phyloP scores from a whole-genome alignment of 1,139 yeast species.

The Wickerhamiella infanticola region DNA sequence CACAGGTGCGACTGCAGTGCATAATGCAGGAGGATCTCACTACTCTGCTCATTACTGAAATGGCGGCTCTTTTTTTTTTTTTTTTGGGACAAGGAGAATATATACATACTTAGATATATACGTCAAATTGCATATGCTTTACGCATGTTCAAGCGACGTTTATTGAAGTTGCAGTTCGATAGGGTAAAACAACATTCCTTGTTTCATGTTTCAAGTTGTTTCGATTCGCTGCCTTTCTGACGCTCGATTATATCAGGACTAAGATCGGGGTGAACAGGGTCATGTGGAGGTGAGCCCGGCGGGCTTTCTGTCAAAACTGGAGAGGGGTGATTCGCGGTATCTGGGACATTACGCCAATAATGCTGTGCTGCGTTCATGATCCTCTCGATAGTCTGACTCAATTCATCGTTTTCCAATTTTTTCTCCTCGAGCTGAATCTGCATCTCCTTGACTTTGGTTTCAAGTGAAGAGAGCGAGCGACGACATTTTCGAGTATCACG shows the following conservation, averaged over 20 bases:
- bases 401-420: constrained; percentile 26
- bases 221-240: too few species aligned
- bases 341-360: not conserved
- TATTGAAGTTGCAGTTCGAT: too few species aligned
- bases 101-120: too few species aligned
- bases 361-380: constrained; percentile 18
- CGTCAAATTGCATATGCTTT: too few species aligned
- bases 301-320: too few species aligned
- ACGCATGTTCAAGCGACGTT: too few species aligned
- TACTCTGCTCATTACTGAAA: not conserved
- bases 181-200: too few species aligned
- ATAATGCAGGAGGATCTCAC: constrained; percentile 6
- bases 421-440: constrained; percentile 25
- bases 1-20: constrained; percentile 5
- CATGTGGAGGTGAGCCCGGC: too few species aligned
- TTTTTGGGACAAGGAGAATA: not conserved
- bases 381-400: constrained; percentile 19
- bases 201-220: too few species aligned
- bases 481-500: constrained; percentile 18
- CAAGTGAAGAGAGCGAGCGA: constrained; percentile 18
- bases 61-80: not conserved
- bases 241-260: too few species aligned
- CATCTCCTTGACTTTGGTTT: constrained; percentile 22
- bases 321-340: too few species aligned
- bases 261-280: too few species aligned